Conservation (phyloP, 148 eudicot species). For the Beta vulgaris region DNA sequence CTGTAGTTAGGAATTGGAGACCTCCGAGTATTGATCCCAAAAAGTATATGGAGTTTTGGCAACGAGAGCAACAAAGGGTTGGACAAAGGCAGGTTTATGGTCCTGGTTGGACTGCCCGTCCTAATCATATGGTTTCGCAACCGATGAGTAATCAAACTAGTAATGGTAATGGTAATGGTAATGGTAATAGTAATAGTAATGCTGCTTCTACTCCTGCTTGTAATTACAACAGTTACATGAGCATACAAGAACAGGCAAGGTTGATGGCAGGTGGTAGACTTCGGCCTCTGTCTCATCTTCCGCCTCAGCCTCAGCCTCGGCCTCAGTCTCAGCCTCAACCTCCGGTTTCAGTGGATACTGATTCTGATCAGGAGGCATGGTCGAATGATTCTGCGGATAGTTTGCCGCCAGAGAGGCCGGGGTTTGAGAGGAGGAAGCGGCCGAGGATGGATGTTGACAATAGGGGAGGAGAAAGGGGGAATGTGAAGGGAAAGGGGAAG, state of each 20-base stretch:
- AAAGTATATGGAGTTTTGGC: too few species aligned
- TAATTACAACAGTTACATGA: conserved; percentile 12
- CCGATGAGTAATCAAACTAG: neutral
- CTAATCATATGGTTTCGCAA: neutral
- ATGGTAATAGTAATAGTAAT: neutral
- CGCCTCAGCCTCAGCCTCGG: too few species aligned
- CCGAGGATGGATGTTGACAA: conserved; percentile 30
- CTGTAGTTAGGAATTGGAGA: too few species aligned
- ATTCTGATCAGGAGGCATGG: conserved; percentile 46
- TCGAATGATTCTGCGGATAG: conserved; percentile 57
- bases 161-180: neutral
- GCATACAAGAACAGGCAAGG: too few species aligned
- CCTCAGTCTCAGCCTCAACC: too few species aligned
- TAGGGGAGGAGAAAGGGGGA: conserved; percentile 16
- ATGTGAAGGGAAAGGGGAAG: conserved; percentile 8
- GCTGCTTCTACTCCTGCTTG: too few species aligned
- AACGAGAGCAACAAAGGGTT: neutral
- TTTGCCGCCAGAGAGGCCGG: conserved; percentile 47
- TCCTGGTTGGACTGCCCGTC: neutral
- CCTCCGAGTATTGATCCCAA: too few species aligned
- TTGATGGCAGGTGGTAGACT: too few species aligned
- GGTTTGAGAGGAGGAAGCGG: conserved; percentile 36
- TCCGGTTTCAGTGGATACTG: conserved; percentile 39
- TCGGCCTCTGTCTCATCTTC: too few species aligned
- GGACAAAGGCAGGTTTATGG: neutral